These are phyloP conservation scores for Sordariomycetes sp. DNA, from an alignment of 2,329 filamentous ascomycete species.

Conservation along the genomic window DNA sequence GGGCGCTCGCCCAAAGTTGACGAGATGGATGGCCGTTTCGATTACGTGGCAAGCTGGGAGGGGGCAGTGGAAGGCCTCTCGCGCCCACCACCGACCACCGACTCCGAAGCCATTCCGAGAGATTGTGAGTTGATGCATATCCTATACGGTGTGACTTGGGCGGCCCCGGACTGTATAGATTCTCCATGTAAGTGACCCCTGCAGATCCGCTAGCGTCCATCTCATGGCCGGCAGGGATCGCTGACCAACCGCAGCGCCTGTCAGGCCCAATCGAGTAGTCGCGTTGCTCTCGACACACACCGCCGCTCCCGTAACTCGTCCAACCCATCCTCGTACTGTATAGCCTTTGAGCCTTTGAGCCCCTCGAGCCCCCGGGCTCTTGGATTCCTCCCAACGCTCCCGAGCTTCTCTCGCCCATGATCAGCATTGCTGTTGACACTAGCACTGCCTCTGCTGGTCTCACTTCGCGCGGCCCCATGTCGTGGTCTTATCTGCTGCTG, in stretches of 20 bases:
- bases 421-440: too few species aligned
- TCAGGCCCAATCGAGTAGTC: slow-evolving; percentile 6
- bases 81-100: too few species aligned
- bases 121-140: too few species aligned
- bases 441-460: too few species aligned
- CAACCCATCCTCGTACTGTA: neutral
- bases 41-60: too few species aligned
- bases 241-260: slow-evolving; percentile 3
- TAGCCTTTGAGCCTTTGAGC: neutral
- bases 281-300: neutral
- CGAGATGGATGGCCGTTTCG: too few species aligned
- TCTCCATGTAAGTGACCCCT: slow-evolving; percentile 3
- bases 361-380: neutral
- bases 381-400: neutral
- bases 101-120: too few species aligned
- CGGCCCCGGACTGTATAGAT: neutral
- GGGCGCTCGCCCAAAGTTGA: too few species aligned
- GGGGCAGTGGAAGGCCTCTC: too few species aligned
- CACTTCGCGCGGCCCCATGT: too few species aligned
- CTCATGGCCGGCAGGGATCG: slow-evolving; percentile 1
- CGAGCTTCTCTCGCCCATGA: too few species aligned
- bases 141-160: slow-evolving; percentile 2
- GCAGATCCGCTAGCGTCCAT: slow-evolving; percentile 3
- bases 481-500: too few species aligned
- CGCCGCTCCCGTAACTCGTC: slow-evolving; percentile 1